A percentile compares a stretch with the other conserved stretches of the same genome.
Conservation (phyloP, 1,139 yeast species). For the Sporopachydermia cereana region DNA sequence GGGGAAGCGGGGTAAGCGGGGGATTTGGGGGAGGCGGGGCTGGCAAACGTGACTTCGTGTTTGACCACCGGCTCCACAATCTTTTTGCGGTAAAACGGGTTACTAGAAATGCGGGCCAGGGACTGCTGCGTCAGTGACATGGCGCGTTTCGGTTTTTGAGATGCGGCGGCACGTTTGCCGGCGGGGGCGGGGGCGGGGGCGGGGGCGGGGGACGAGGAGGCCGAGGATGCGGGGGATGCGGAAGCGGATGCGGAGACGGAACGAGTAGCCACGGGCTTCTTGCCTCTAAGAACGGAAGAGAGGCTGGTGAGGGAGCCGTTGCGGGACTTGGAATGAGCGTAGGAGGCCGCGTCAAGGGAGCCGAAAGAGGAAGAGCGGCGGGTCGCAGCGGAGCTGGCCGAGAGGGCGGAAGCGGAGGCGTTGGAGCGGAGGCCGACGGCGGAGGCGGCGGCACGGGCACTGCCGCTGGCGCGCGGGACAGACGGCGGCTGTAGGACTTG, state of each 20-base stretch:
- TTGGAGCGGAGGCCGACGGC: not conserved
- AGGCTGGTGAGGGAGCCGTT: no score
- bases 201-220: not conserved
- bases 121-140: conserved; percentile 5
- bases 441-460: conserved; percentile 2
- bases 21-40: not conserved
- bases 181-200: not conserved
- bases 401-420: not conserved
- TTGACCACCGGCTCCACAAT: not conserved
- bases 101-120: conserved; percentile 1
- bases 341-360: not conserved
- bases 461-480: not conserved
- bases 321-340: not conserved
- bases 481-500: not conserved
- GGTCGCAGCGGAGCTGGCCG: no score
- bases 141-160: not conserved
- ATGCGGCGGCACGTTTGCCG: not conserved
- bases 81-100: not conserved
- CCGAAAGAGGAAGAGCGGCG: not conserved
- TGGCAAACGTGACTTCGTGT: not conserved
- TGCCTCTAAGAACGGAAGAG: no score
- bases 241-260: not conserved
- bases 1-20: not conserved
- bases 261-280: no score
- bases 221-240: not conserved